A percentile compares a stretch with the other conserved stretches of the same genome.
Conservation (phyloP, 2,329 filamentous ascomycete species). For the Monilinia aucupariae region DNA sequence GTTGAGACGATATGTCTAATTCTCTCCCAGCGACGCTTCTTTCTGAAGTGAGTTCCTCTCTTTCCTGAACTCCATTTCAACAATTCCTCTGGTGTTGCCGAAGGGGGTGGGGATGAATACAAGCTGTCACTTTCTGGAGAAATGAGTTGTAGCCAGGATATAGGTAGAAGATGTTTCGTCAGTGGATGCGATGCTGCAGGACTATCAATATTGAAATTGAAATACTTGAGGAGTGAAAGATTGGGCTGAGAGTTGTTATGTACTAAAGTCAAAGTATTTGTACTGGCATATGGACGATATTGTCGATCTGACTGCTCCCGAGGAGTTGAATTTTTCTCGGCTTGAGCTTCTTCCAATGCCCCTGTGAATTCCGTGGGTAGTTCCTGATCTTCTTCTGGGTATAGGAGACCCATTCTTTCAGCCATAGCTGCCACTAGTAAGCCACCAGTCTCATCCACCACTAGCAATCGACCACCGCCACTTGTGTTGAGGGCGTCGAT, state of each 20-base stretch:
- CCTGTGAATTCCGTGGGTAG: slow-evolving; percentile 1
- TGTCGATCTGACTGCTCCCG: slow-evolving; percentile 13
- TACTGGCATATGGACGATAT: slow-evolving; percentile 26
- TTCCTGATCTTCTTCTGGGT: slow-evolving; percentile 34
- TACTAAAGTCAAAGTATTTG: slow-evolving; percentile 73
- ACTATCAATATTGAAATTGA: slow-evolving; percentile 70
- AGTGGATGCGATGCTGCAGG: slow-evolving; percentile 61
- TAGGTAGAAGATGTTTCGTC: slow-evolving; percentile 69
- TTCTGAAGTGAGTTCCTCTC: slow-evolving; percentile 80
- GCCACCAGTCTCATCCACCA: slow-evolving; percentile 66
- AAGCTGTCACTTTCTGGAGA: slow-evolving; percentile 68
- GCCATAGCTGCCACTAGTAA: slow-evolving; percentile 64
- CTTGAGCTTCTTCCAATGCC: slow-evolving; percentile 9
- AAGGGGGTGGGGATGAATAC: slow-evolving; percentile 61
- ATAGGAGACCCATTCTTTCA: slow-evolving; percentile 63
- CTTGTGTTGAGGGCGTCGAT: slow-evolving; percentile 8
- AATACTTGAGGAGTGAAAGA: slow-evolving; percentile 81
- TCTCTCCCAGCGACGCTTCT: slow-evolving; percentile 75
- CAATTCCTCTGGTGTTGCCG: slow-evolving; percentile 55
- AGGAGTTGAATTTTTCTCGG: slow-evolving; percentile 13
- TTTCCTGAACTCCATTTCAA: slow-evolving; percentile 73
- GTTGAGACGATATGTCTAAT: slow-evolving; percentile 68
- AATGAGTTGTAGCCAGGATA: slow-evolving; percentile 90
- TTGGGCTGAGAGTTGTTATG: slow-evolving; percentile 84
- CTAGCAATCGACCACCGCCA: slow-evolving; percentile 53